These are phyloP conservation scores for Rhinocladiella mackenziei DNA, from an alignment of 2,329 filamentous ascomycete species.

Conservation along the genomic window DNA sequence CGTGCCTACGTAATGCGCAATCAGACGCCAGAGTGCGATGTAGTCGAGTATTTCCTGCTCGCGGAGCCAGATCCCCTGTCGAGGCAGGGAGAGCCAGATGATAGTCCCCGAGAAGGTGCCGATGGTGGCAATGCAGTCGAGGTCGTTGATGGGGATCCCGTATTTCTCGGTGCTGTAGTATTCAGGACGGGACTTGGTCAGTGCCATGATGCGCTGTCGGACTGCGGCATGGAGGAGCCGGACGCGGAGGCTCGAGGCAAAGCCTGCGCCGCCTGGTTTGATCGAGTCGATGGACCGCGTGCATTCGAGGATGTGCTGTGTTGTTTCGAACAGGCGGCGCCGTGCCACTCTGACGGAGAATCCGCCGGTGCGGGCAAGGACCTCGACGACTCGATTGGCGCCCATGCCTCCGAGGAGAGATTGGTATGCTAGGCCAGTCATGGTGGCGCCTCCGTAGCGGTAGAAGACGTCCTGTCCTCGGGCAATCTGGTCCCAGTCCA, in stretches of 20 bases:
- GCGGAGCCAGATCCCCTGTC: constrained; percentile 66
- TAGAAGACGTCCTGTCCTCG: constrained; percentile 75
- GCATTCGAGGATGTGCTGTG: constrained; percentile 70
- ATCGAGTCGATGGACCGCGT: constrained; percentile 62
- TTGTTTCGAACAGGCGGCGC: constrained; percentile 66
- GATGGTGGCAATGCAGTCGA: constrained; percentile 70
- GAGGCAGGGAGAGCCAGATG: constrained; percentile 65
- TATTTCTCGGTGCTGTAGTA: constrained; percentile 60
- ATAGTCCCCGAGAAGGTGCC: constrained; percentile 64
- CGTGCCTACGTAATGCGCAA: constrained; percentile 67
- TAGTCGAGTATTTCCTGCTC: constrained; percentile 64
- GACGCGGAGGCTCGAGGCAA: constrained; percentile 62
- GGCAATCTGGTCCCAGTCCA: constrained; percentile 71
- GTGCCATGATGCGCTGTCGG: constrained; percentile 59
- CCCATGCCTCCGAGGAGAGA: constrained; percentile 61
- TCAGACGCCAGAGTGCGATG: constrained; percentile 70
- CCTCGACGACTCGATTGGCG: constrained; percentile 68
- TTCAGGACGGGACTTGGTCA: constrained; percentile 52
- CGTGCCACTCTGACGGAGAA: constrained; percentile 66
- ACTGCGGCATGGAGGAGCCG: constrained; percentile 66
- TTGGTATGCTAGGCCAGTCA: constrained; percentile 63
- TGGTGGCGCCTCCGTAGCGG: constrained; percentile 64
- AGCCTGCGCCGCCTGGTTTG: constrained; percentile 64
- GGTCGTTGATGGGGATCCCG: constrained; percentile 69
- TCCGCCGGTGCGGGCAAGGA: constrained; percentile 67